Conservation (phyloP, 345 rosid genomes). For the Euphorbia tirucalli region DNA sequence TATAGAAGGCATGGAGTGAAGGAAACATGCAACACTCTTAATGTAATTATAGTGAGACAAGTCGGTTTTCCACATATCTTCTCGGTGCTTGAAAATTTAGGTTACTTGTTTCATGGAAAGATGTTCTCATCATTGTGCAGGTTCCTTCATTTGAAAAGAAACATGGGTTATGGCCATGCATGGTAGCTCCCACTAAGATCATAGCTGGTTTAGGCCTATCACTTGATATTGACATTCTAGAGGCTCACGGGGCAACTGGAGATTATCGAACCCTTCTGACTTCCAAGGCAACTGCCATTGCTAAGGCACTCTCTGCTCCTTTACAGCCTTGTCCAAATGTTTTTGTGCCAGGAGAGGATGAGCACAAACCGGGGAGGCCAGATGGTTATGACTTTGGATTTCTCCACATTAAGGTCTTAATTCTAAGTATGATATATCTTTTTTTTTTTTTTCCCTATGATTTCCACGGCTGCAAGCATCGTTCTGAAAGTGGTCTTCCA, state of each 20-base stretch:
- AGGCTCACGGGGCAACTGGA: no score
- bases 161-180: no score
- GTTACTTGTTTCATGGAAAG: neutral
- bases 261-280: constrained; percentile 87
- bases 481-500: neutral
- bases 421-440: constrained; percentile 1
- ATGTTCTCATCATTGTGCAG: constrained; percentile 30
- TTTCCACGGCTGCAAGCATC: neutral
- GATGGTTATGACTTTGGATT: constrained; percentile 94
- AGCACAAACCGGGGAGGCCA: constrained; percentile 60
- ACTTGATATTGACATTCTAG: no score
- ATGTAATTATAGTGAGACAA: neutral
- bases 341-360: constrained; percentile 89
- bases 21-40: neutral
- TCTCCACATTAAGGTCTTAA: constrained; percentile 83
- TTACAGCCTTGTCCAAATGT: constrained; percentile 52
- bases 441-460: constrained; percentile 4
- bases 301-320: constrained; percentile 81
- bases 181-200: no score
- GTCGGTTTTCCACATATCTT: neutral
- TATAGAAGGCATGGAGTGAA: neutral
- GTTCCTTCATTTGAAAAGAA: constrained; percentile 70
- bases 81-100: no score
- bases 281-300: constrained; percentile 75
- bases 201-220: no score